phyloP scores from a whole-genome alignment of 768 basidiomycete genomes.

The Leccinum ochraceum region DNA sequence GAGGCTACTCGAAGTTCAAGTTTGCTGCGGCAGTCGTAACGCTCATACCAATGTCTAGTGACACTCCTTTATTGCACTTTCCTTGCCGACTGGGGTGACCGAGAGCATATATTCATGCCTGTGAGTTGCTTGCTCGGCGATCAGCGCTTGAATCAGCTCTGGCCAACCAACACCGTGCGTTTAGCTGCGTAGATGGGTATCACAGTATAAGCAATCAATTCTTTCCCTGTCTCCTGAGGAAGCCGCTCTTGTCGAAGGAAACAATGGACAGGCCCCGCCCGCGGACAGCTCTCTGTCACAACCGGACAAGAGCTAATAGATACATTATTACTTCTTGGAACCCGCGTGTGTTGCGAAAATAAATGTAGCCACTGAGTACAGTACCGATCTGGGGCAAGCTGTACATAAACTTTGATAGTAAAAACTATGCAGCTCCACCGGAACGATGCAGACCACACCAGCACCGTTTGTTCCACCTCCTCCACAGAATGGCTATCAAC shows the following conservation, averaged over 20 bases:
- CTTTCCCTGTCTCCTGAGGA: constrained; percentile 63
- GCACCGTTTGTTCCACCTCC: constrained; percentile 39
- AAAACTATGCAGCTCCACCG: constrained; percentile 71
- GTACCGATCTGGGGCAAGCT: constrained; percentile 6
- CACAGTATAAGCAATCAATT: constrained; percentile 48
- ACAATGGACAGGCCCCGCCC: not conserved
- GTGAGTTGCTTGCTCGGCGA: constrained; percentile 40
- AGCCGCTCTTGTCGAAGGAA: constrained; percentile 26
- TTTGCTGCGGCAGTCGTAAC: not conserved
- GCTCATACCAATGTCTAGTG: constrained; percentile 36
- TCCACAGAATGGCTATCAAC: constrained; percentile 38
- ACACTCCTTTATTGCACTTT: constrained; percentile 59
- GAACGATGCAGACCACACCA: constrained; percentile 58
- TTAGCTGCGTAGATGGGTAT: constrained; percentile 62
- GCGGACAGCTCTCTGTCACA: constrained; percentile 1
- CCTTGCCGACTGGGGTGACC: constrained; percentile 67
- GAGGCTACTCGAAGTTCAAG: constrained; percentile 20
- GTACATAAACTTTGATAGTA: constrained; percentile 58
- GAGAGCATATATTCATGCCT: constrained; percentile 69
- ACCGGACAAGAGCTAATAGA: constrained; percentile 6
- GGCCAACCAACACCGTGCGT: constrained; percentile 1
- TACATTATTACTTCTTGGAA: not conserved
- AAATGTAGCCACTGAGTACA: constrained; percentile 7
- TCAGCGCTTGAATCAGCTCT: not conserved
- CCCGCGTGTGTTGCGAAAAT: not conserved